Evolutionary conservation across 192 early-diverging fungal species (phyloP), one percentile per base, ranked within the genome.

Genomic region (Diversispora eburnea): DNA sequence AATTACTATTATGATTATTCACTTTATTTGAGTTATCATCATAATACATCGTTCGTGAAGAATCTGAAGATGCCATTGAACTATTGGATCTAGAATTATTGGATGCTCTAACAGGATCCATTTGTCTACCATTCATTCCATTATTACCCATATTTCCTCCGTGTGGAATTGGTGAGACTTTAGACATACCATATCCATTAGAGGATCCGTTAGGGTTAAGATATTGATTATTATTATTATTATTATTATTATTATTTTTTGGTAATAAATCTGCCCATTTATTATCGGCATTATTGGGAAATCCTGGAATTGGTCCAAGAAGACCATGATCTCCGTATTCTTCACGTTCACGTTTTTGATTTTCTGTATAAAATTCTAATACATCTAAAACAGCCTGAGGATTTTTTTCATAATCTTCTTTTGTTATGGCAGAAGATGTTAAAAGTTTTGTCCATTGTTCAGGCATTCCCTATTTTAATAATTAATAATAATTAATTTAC

Each of bases 331-430:
- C 56, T 43, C 83, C 86, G 47, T 84, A 87, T 70, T 84, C 86
- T 58, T 80, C 80, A 59, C 81, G 79, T 25, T 87, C 85, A 22
- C 84, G 75, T 64, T 84, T 83, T 22, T 83, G 81, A 77, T 93
- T 89, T 77, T 95, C 96, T 25, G 96, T 95, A 85, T 98, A 99
- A 73, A 99, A 99, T 79, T 98, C 96, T 41, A 99, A 85, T 42
- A 96, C 96, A 77, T 98, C 96, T 19, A 98, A 79, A 46, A 99
- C 98, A 20, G 96, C 96, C 82, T 98, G 96, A 42, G 98, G 98
- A 74, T 99, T 95, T 80, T 94, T 95, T 51, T 94, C 90, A 77
- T 95, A 95, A 88, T 99, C 98, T 76, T 99, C 95, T 76, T 96
- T 90, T 20, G 98, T 95, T 64, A 99, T 95, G 63, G 91, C 91